A percentile compares a stretch with the other conserved stretches of the same genome.
phyloP scores from a whole-genome alignment of 2,329 filamentous ascomycete species.

The Botryotinia calthae region DNA sequence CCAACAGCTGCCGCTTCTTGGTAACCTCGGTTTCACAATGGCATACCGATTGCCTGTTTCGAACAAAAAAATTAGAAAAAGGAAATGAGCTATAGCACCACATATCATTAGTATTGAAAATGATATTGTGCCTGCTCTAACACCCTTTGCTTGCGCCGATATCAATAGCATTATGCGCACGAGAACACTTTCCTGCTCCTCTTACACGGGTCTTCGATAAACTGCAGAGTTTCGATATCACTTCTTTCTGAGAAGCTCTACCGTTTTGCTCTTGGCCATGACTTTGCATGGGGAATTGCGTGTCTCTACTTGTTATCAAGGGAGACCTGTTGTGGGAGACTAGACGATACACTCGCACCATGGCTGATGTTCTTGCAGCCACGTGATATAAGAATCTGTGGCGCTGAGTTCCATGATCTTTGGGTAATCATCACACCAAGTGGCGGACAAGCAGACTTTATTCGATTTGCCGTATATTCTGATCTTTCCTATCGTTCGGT shows the following conservation, averaged over 20 bases:
- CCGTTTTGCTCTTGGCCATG: background rate
- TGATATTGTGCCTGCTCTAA: background rate
- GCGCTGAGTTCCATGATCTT: background rate
- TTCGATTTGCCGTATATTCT: background rate
- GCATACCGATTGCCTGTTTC: slow-evolving; percentile 54
- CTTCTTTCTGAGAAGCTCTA: background rate
- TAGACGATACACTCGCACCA: background rate
- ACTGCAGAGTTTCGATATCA: background rate
- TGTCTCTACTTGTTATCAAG: background rate
- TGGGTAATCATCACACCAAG: background rate
- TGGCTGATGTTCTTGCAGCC: background rate
- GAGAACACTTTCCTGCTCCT: background rate
- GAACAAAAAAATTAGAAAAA: slow-evolving; percentile 56
- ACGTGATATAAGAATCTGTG: background rate
- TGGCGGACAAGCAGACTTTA: background rate
- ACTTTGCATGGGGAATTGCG: background rate
- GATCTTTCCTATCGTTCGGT: background rate
- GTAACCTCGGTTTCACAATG: slow-evolving; percentile 49
- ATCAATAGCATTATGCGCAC: slow-evolving; percentile 38
- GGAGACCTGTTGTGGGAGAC: background rate
- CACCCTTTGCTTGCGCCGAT: slow-evolving; percentile 52
- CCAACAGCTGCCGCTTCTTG: slow-evolving; percentile 33
- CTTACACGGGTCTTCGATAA: background rate
- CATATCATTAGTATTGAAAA: slow-evolving; percentile 21
- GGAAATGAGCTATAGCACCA: slow-evolving; percentile 59